These are phyloP conservation scores for Casuarina cunninghamiana DNA, from an alignment of 306 rosid species.

Conservation along the genomic window DNA sequence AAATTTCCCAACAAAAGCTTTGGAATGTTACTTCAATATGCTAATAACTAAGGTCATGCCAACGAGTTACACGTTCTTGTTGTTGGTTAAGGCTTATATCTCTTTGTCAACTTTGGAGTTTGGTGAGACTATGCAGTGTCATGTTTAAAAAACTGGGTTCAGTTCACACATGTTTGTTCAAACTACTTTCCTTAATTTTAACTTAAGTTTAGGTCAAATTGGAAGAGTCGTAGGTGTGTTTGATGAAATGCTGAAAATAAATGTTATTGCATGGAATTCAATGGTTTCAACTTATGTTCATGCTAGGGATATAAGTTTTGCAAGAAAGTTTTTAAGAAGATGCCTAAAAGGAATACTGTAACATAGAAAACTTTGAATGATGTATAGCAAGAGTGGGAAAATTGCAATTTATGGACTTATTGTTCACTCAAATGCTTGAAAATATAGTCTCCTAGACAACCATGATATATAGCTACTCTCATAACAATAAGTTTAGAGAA, in stretches of 20 bases:
- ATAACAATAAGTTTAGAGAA: slow-evolving; percentile 44
- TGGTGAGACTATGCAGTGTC: slow-evolving; percentile 59
- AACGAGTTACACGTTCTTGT: slow-evolving; percentile 66
- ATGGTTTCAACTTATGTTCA: slow-evolving; percentile 55
- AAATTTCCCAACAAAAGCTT: slow-evolving; percentile 37
- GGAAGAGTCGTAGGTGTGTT: slow-evolving; percentile 48
- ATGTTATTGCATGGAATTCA: slow-evolving; percentile 70
- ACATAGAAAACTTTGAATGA: slow-evolving; percentile 79
- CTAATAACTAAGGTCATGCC: slow-evolving; percentile 42
- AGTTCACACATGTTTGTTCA: slow-evolving; percentile 65
- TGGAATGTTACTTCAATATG: slow-evolving; percentile 47
- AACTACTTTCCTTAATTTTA: slow-evolving; percentile 67
- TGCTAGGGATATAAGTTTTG: slow-evolving; percentile 51
- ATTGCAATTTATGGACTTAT: slow-evolving; percentile 44
- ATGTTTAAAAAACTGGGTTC: slow-evolving; percentile 65
- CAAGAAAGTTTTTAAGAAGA: slow-evolving; percentile 66
- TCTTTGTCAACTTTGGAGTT: slow-evolving; percentile 28
- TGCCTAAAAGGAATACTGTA: slow-evolving; percentile 55
- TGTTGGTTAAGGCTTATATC: slow-evolving; percentile 61
- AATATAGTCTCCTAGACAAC: slow-evolving; percentile 78
- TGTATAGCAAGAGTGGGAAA: slow-evolving; percentile 62
- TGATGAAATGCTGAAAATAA: slow-evolving; percentile 65
- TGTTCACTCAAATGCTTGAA: slow-evolving; percentile 56
- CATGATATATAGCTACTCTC: slow-evolving; percentile 64
- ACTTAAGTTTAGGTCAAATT: slow-evolving; percentile 40